A percentile compares a stretch with the other conserved stretches of the same genome.
Evolutionary conservation across 306 rosid species (phyloP).

Genomic region (Inga oerstediana): DNA sequence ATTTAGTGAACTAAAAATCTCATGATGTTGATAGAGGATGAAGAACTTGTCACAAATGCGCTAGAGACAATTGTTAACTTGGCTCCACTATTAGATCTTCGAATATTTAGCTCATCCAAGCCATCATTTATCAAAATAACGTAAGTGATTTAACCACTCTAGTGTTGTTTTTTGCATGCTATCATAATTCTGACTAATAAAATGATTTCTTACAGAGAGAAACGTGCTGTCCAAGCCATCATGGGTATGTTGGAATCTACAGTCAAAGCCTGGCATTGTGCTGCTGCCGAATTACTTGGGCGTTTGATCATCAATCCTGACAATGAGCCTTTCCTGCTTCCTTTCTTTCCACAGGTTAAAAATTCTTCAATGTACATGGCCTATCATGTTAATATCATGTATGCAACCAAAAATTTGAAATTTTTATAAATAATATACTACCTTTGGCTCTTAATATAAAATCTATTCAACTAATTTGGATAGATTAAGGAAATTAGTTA

Average conservation of each 20-base stretch:
- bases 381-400: conserved; percentile 11
- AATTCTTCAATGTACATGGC: conserved; percentile 20
- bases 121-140: conserved; percentile 93
- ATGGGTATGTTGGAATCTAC: conserved; percentile 90
- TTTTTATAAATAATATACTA: too few species aligned
- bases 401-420: neutral
- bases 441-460: too few species aligned
- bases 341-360: conserved; percentile 82
- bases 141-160: conserved; percentile 53
- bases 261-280: conserved; percentile 95
- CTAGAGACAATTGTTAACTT: conserved; percentile 95
- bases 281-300: conserved; percentile 92
- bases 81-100: conserved; percentile 92
- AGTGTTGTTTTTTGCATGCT: neutral
- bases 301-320: conserved; percentile 96
- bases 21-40: conserved; percentile 74
- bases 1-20: neutral
- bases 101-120: conserved; percentile 86
- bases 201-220: conserved; percentile 60
- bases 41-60: conserved; percentile 97
- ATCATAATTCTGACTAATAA: conserved; percentile 34
- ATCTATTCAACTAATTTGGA: too few species aligned
- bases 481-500: too few species aligned
- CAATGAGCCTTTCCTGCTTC: conserved; percentile 86
- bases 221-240: conserved; percentile 87